Conservation (phyloP, 371 early-diverging fungal genomes). For the Cokeromyces recurvatus region DNA sequence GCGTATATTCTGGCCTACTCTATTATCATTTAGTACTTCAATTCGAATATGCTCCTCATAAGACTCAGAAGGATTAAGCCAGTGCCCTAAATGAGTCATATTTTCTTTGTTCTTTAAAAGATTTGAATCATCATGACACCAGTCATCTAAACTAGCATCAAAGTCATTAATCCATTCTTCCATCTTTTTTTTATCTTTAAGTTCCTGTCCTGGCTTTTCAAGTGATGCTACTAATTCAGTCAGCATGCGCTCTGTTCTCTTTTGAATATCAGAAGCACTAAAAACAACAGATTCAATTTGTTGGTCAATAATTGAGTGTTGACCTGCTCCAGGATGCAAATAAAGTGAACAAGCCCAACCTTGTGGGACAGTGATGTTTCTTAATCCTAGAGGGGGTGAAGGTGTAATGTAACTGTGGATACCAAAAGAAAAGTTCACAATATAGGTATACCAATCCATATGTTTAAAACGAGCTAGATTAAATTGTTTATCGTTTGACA, state of each 20-base stretch:
- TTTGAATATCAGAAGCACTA: constrained; percentile 41
- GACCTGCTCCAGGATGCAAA: constrained; percentile 19
- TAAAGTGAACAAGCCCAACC: constrained; percentile 44
- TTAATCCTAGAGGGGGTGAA: constrained; percentile 18
- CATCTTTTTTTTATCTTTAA: constrained; percentile 27
- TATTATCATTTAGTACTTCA: constrained; percentile 38
- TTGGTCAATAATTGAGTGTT: constrained; percentile 31
- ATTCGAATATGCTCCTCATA: constrained; percentile 42
- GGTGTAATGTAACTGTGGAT: constrained; percentile 35
- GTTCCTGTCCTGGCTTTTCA: constrained; percentile 34
- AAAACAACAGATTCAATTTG: constrained; percentile 44
- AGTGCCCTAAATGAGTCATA: constrained; percentile 32
- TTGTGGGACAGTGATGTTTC: constrained; percentile 31
- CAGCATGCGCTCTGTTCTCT: constrained; percentile 43
- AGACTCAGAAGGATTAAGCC: constrained; percentile 30
- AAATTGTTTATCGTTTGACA: constrained; percentile 23
- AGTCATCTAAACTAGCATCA: constrained; percentile 49
- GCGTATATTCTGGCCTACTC: constrained; percentile 35
- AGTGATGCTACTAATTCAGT: constrained; percentile 24
- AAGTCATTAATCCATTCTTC: constrained; percentile 50
- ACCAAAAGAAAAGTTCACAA: constrained; percentile 41
- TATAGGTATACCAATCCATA: constrained; percentile 37
- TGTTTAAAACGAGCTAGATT: constrained; percentile 9
- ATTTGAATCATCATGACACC: constrained; percentile 49
- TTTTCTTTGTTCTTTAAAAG: constrained; percentile 29